A percentile compares a stretch with the other conserved stretches of the same genome.
Conservation (phyloP, 805 yeast genomes). For the Yamadazyma philogaea region DNA sequence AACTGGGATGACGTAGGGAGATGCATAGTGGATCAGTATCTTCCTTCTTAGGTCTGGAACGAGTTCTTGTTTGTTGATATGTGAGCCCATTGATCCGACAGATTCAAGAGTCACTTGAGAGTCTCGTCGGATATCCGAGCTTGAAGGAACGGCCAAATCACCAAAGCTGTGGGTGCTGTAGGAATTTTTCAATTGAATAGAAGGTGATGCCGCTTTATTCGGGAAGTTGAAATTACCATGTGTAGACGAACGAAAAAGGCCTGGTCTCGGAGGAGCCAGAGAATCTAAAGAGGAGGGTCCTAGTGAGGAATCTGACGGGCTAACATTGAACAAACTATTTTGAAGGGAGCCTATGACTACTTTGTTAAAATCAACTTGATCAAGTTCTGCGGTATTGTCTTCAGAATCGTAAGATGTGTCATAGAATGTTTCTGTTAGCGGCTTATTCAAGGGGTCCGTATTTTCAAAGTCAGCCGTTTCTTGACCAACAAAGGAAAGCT, state of each 20-base stretch:
- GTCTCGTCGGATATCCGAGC: constrained; percentile 20
- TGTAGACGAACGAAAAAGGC: constrained; percentile 14
- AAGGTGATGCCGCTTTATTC: constrained; percentile 9
- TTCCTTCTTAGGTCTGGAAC: constrained; percentile 8
- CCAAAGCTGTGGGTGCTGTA: constrained; percentile 8
- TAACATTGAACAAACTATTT: neutral
- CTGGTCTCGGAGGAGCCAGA: constrained; percentile 7
- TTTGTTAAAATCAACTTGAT: constrained; percentile 13
- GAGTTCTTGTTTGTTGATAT: constrained; percentile 6
- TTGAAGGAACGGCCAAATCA: constrained; percentile 7
- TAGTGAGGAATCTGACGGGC: constrained; percentile 8
- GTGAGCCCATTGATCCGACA: constrained; percentile 18
- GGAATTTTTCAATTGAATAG: constrained; percentile 17
- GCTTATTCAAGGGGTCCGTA: constrained; percentile 17
- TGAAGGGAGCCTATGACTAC: constrained; percentile 13
- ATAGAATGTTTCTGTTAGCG: constrained; percentile 5
- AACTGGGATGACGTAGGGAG: constrained; percentile 41
- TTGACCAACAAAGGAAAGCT: constrained; percentile 53
- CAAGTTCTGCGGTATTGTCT: constrained; percentile 11
- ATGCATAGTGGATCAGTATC: constrained; percentile 19
- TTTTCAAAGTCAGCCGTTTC: constrained; percentile 36
- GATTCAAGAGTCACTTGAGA: constrained; percentile 40
- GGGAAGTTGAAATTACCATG: constrained; percentile 1
- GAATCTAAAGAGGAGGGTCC: constrained; percentile 12
- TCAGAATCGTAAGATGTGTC: constrained; percentile 14